Evolutionary conservation across 345 rosid species (phyloP).

Genomic region (Euphorbia peplus): DNA sequence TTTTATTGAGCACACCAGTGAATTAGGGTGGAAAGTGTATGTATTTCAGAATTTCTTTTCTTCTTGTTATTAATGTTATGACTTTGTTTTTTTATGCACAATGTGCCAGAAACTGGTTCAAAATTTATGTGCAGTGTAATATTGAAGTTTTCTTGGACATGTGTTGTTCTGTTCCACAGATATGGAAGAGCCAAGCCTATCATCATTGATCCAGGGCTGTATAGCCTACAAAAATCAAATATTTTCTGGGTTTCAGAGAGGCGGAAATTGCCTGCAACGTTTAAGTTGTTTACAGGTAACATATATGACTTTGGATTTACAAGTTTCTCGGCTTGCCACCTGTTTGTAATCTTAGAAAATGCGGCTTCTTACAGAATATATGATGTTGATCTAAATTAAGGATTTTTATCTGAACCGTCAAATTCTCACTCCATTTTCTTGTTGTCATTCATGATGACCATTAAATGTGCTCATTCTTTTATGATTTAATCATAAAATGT

Average conservation of each 20-base stretch:
- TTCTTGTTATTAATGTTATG: neutral
- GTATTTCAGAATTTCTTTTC: conserved; percentile 17
- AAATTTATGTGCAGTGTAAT: neutral
- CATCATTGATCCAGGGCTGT: conserved; percentile 66
- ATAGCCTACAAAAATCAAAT: conserved; percentile 49
- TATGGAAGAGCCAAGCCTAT: conserved; percentile 67
- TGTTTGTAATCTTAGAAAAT: neutral
- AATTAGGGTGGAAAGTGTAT: conserved; percentile 91
- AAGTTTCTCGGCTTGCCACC: neutral
- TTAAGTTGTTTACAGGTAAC: conserved; percentile 62
- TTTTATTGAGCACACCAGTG: conserved; percentile 83
- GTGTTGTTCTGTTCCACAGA: conserved; percentile 32
- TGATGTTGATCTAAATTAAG: conserved; percentile 1
- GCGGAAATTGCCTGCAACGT: conserved; percentile 55
- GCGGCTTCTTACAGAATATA: neutral
- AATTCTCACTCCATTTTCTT: neutral
- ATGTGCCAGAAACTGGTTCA: neutral
- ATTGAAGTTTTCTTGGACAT: conserved; percentile 10
- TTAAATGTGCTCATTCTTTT: neutral
- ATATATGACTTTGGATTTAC: neutral
- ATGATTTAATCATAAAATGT: neutral
- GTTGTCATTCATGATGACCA: neutral
- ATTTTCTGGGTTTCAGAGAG: conserved; percentile 59
- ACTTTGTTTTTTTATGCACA: neutral
- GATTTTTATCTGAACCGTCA: neutral